Evolutionary conservation across 176 grass and related monocot species (phyloP).

Genomic region (Zea mays): DNA sequence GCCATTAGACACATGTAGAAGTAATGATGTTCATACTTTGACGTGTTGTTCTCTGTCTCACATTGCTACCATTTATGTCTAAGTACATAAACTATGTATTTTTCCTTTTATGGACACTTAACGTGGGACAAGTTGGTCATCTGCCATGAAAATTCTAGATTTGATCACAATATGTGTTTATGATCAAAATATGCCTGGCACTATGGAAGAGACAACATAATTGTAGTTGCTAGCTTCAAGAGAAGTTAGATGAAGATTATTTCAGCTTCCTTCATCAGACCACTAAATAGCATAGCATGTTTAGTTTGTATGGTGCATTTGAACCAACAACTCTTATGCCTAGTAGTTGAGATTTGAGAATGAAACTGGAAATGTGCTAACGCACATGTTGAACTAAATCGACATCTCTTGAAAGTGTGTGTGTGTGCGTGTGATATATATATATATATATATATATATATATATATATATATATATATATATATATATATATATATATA

Average conservation of each 20-base stretch:
- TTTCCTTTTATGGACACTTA: neutral
- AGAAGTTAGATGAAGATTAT: neutral
- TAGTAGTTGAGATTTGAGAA: neutral
- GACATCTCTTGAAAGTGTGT: neutral
- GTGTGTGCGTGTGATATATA: too few relatives aligned
- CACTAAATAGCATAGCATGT: neutral
- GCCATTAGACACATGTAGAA: neutral
- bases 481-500: too few relatives aligned
- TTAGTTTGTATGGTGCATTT: neutral
- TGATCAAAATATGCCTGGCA: constrained; percentile 1
- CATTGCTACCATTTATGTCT: neutral
- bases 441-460: too few relatives aligned
- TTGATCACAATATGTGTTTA: neutral
- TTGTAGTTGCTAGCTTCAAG: constrained; percentile 9
- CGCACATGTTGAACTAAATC: neutral
- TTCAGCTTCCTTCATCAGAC: constrained; percentile 1
- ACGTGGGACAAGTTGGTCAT: neutral
- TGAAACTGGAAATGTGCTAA: constrained; percentile 5
- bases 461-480: too few relatives aligned
- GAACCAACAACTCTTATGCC: neutral
- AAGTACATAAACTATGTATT: neutral
- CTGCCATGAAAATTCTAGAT: neutral
- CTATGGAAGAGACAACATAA: neutral
- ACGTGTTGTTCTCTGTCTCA: neutral
- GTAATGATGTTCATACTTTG: neutral